Base-by-base conservation (phyloP, 345 rosid species). In the Rhizophora apiculata region DNA sequence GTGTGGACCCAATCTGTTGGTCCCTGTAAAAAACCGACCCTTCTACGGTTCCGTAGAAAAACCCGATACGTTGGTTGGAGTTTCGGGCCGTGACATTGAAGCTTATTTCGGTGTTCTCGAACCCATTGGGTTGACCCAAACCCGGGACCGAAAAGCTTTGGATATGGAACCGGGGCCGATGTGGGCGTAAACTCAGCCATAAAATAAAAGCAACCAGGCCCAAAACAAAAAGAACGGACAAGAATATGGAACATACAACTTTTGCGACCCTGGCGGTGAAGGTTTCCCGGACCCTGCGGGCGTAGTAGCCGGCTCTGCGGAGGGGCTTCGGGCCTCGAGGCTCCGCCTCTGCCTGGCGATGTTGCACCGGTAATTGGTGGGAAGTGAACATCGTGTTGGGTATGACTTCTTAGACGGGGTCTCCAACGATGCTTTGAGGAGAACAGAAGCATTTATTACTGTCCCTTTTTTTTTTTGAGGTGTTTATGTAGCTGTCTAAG, bases 171-270 rank as follows among this genome's bases (percentile, higher is more conserved):
- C 96, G 77, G 1, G 98, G 98, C 2, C 96, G 79, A 64, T 94
- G 96, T 1, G 97, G 98, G 20, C 95, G 96, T 39, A 94, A 82
- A 76, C 93, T 87, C 46, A 94, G 89, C 91, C 93, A 91, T 27
- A 87, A 26, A 61, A 91, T 79, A 80, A 95, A 95, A 6, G 73
- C 59, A 37, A 88, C 54, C 62, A 84, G 61, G 71, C 89, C 88
- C 2, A 62, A 13, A 37, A 85, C 22, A 32, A 94, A 60, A 20
- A 94, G 82, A 63, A 88, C 68, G 54, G 78, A 71, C 71, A 94
- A 67, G 74, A 91, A 78, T 2, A 81, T 60, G 30, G 84, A 64
- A 69, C 97, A 95, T 32, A 92, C 49, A 20, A 85, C 29, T 71
- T 86, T 92, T 56, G 87, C 76, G 77, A 86, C 76, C 63, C 89